Percentiles rank a stretch among this genome's conserved stretches.
These are phyloP conservation scores for Herpetospermum pedunculosum DNA, from an alignment of 306 rosid genomes.

Conservation along the genomic window DNA sequence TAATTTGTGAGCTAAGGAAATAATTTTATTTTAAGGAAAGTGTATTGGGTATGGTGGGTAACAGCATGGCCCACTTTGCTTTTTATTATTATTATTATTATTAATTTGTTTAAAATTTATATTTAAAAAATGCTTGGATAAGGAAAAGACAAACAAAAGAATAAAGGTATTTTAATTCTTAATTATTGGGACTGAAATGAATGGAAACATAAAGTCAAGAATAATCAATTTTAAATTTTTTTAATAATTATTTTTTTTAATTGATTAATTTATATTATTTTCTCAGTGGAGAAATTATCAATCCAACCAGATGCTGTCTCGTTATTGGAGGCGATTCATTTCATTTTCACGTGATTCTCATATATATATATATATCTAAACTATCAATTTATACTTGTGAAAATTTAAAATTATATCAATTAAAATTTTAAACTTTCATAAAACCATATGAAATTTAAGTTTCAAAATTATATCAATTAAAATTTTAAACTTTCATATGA, in stretches of 20 bases:
- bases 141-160: slow-evolving; percentile 7
- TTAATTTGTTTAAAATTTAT: background rate
- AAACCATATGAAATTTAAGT: too few relatives aligned
- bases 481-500: too few relatives aligned
- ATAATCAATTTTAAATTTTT: background rate
- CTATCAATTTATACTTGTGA: too few relatives aligned
- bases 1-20: too few relatives aligned
- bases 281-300: slow-evolving; percentile 6
- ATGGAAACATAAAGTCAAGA: slow-evolving; percentile 7
- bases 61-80: background rate
- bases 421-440: too few relatives aligned
- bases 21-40: background rate
- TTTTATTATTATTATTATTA: background rate
- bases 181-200: slow-evolving; percentile 9
- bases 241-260: background rate
- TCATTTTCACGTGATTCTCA: background rate
- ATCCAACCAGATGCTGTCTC: slow-evolving; percentile 8
- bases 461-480: too few relatives aligned
- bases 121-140: background rate
- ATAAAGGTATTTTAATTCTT: slow-evolving; percentile 1
- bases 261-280: background rate
- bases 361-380: too few relatives aligned
- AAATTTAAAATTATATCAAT: too few relatives aligned
- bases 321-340: slow-evolving; percentile 1
- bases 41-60: slow-evolving; percentile 1